Conservation (phyloP, 768 basidiomycete species). For the Boletus reticulatus region DNA sequence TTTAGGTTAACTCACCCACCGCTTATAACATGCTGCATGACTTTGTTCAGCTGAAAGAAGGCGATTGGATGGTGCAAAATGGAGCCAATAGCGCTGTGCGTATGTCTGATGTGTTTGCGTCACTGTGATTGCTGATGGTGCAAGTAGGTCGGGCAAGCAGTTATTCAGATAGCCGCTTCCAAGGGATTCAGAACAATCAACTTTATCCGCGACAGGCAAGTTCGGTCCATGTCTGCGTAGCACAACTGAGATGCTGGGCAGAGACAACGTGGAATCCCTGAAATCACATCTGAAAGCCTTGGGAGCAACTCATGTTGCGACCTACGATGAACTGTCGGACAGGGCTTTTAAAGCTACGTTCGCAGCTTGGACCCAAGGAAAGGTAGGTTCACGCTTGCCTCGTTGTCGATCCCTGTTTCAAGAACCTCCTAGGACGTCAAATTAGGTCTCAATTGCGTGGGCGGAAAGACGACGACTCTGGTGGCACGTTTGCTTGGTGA, state of each 20-base stretch:
- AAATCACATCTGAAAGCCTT: constrained; percentile 51
- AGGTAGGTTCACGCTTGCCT: constrained; percentile 37
- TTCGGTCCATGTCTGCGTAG: not conserved
- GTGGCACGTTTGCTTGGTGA: constrained; percentile 70
- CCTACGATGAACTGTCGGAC: constrained; percentile 71
- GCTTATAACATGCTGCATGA: constrained; percentile 81
- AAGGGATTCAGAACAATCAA: constrained; percentile 77
- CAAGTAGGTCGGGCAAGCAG: constrained; percentile 73
- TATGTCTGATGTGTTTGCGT: constrained; percentile 1
- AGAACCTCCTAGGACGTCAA: constrained; percentile 34
- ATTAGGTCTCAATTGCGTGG: constrained; percentile 55
- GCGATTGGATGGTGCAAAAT: constrained; percentile 85
- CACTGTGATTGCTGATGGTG: not conserved
- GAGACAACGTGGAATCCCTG: constrained; percentile 52
- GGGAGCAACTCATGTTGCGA: constrained; percentile 75
- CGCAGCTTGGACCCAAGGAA: constrained; percentile 62
- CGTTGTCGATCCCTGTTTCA: constrained; percentile 5
- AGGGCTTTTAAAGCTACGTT: constrained; percentile 51
- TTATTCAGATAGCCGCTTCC: constrained; percentile 80
- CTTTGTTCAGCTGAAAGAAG: constrained; percentile 59
- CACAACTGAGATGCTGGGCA: constrained; percentile 21
- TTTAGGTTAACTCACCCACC: constrained; percentile 77
- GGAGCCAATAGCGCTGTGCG: constrained; percentile 81
- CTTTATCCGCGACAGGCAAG: constrained; percentile 69
- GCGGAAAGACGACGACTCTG: constrained; percentile 63